These are phyloP conservation scores for Acanthamoeba polyphaga DNA, from an alignment of 208 protist genomes.

Conservation along the genomic window DNA sequence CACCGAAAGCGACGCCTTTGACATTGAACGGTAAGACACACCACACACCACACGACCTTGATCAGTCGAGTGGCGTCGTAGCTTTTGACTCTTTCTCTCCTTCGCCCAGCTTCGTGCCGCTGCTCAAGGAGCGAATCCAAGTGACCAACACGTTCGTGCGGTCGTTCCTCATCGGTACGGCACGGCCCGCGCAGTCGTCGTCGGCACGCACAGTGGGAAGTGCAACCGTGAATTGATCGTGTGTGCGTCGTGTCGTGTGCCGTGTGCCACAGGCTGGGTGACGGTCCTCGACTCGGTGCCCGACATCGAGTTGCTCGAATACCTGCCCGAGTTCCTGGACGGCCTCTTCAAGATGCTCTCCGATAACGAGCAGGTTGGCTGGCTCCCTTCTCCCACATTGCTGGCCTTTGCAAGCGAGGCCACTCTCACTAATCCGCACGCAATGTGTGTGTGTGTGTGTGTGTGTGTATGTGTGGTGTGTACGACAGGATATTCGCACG, in stretches of 20 bases:
- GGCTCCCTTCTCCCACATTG: slow-evolving; percentile 25
- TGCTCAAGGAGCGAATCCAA: slow-evolving; percentile 18
- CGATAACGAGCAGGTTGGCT: slow-evolving; percentile 69
- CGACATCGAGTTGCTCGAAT: slow-evolving; percentile 91
- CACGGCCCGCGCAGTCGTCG: neutral
- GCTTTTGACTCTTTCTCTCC: no score
- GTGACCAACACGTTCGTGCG: slow-evolving; percentile 14
- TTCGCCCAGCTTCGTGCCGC: neutral
- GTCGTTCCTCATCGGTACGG: neutral
- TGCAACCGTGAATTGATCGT: neutral
- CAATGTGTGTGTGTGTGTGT: neutral
- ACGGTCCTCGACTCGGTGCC: slow-evolving; percentile 91
- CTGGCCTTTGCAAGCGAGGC: neutral
- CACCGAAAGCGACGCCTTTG: slow-evolving; percentile 87
- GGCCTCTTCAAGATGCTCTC: slow-evolving; percentile 88
- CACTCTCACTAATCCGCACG: neutral
- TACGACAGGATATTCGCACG: slow-evolving; percentile 84
- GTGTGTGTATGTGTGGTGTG: no score
- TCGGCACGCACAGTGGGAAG: neutral
- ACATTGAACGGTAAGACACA: slow-evolving; percentile 81
- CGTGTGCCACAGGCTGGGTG: slow-evolving; percentile 88
- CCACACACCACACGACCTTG: no score
- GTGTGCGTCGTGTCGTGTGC: neutral
- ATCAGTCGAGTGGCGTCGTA: no score
- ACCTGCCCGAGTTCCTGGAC: slow-evolving; percentile 89